Evolutionary conservation across 352 stramenopile genomes (phyloP).

Genomic region (Aphanomyces invadans): DNA sequence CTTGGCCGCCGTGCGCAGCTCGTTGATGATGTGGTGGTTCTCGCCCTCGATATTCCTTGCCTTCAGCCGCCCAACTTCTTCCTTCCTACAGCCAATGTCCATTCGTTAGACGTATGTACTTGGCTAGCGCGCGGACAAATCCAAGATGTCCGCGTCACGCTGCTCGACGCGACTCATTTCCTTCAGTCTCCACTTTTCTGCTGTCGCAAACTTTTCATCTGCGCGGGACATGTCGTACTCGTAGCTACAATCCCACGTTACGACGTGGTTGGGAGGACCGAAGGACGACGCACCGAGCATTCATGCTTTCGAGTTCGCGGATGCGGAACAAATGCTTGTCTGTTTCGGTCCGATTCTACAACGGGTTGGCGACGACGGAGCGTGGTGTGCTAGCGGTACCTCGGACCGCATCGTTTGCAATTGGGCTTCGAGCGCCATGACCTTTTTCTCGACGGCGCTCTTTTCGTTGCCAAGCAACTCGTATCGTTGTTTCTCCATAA

Average conservation of each 20-base stretch:
- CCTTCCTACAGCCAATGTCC: slow-evolving; percentile 24
- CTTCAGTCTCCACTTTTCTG: slow-evolving; percentile 41
- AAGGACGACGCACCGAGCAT: slow-evolving; percentile 36
- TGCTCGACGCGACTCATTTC: slow-evolving; percentile 46
- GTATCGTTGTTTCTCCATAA: slow-evolving; percentile 37
- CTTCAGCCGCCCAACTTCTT: slow-evolving; percentile 39
- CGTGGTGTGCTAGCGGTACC: neutral
- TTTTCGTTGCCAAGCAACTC: slow-evolving; percentile 33
- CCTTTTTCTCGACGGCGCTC: slow-evolving; percentile 32
- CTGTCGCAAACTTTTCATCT: slow-evolving; percentile 42
- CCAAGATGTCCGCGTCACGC: slow-evolving; percentile 39
- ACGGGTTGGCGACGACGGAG: neutral
- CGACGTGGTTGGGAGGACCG: too few species aligned
- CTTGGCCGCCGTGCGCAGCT: slow-evolving; percentile 28
- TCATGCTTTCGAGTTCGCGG: slow-evolving; percentile 40
- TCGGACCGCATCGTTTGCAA: slow-evolving; percentile 22
- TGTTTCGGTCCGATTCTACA: slow-evolving; percentile 31
- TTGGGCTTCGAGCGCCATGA: slow-evolving; percentile 32
- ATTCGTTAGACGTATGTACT: neutral
- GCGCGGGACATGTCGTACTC: slow-evolving; percentile 41
- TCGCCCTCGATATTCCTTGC: slow-evolving; percentile 39
- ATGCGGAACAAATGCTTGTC: slow-evolving; percentile 41
- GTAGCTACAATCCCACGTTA: neutral
- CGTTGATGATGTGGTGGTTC: slow-evolving; percentile 37
- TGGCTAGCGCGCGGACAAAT: slow-evolving; percentile 28